Evolutionary conservation across 2,329 filamentous ascomycete genomes (phyloP).

Genomic region (Colletotrichum navitas): DNA sequence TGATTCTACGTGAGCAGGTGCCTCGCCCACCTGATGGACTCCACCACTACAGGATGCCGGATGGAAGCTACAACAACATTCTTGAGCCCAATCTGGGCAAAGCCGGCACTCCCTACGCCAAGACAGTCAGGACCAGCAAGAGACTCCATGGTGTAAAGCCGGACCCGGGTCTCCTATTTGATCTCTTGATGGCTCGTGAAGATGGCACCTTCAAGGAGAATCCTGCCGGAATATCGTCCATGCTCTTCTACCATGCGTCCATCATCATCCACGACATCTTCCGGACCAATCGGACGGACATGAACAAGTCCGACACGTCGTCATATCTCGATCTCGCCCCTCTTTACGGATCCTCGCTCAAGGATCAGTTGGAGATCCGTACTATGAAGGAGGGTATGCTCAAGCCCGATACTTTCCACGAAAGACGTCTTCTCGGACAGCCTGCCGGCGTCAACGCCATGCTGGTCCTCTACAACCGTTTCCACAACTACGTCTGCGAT

Average conservation of each 20-base stretch:
- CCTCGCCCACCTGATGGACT: conserved; percentile 54
- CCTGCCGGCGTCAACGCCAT: conserved; percentile 77
- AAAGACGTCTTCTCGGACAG: conserved; percentile 77
- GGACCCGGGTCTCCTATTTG: conserved; percentile 74
- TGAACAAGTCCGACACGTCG: conserved; percentile 74
- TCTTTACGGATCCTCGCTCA: conserved; percentile 76
- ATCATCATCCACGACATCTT: conserved; percentile 66
- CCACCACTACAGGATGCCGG: conserved; percentile 52
- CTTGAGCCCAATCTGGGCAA: conserved; percentile 73
- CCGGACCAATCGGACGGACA: conserved; percentile 67
- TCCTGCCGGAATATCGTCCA: conserved; percentile 78
- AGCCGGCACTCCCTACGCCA: conserved; percentile 76
- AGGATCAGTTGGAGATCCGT: conserved; percentile 73
- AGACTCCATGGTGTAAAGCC: conserved; percentile 71
- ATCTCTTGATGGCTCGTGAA: conserved; percentile 70
- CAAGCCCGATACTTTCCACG: conserved; percentile 79
- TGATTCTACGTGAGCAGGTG: conserved; percentile 53
- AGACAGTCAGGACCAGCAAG: conserved; percentile 70
- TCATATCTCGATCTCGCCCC: conserved; percentile 82
- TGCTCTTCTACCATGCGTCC: conserved; percentile 80
- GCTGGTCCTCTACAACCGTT: conserved; percentile 82
- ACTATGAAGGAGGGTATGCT: conserved; percentile 75
- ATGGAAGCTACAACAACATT: conserved; percentile 67
- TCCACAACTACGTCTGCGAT: conserved; percentile 88
- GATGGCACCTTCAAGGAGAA: conserved; percentile 68